phyloP scores from a whole-genome alignment of 257 asterid species.

The Solanum etuberosum region DNA sequence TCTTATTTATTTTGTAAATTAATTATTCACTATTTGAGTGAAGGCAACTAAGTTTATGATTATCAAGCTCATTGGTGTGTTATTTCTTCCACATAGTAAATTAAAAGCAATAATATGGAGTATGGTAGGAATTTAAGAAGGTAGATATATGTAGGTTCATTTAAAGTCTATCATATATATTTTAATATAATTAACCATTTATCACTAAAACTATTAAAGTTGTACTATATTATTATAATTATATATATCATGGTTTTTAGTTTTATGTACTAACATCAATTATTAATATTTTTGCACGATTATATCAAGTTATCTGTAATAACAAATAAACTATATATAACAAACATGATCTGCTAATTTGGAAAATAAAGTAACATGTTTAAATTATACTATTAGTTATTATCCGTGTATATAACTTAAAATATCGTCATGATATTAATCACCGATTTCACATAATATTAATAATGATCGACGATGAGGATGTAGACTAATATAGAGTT shows the following conservation, averaged over 20 bases:
- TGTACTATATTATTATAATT: background rate
- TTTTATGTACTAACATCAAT: background rate
- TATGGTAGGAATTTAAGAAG: background rate
- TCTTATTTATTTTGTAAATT: background rate
- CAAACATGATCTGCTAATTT: background rate
- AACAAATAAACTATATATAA: background rate
- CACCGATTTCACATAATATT: background rate
- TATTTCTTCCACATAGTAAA: background rate
- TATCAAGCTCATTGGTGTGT: background rate
- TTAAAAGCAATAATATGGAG: background rate
- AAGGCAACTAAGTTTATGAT: background rate
- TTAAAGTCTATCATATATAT: background rate
- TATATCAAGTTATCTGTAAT: background rate
- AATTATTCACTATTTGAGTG: background rate
- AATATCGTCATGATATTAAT: background rate
- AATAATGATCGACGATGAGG: slow-evolving; percentile 23
- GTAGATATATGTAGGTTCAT: background rate
- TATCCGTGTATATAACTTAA: too few species aligned
- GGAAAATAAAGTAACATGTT: too few species aligned
- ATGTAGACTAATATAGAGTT: slow-evolving; percentile 17
- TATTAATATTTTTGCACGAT: background rate
- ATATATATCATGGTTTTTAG: background rate
- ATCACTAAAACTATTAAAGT: background rate
- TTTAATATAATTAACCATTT: background rate
- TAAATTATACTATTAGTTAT: too few species aligned